These are phyloP conservation scores for Septoria linicola DNA, from an alignment of 2,329 filamentous ascomycete genomes.

Conservation along the genomic window DNA sequence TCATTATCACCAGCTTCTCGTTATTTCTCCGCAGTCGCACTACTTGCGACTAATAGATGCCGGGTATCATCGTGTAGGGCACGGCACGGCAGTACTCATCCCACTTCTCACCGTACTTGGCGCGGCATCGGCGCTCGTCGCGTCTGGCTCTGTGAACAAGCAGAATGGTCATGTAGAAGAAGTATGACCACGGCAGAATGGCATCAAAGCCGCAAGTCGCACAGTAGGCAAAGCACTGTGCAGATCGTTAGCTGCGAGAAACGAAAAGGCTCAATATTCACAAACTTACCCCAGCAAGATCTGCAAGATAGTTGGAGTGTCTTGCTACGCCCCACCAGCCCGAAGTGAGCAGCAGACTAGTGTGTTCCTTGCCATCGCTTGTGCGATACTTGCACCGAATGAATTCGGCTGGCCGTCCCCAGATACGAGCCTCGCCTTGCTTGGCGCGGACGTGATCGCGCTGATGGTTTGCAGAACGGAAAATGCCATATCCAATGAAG, in stretches of 20 bases:
- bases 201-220: conserved; percentile 24
- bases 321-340: conserved; percentile 27
- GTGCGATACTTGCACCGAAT: conserved; percentile 25
- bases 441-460: conserved; percentile 22
- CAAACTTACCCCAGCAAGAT: conserved; percentile 19
- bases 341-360: conserved; percentile 21
- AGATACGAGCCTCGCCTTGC: conserved; percentile 20
- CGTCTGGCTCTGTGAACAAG: conserved; percentile 18
- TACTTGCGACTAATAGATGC: conserved; percentile 11
- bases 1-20: neutral
- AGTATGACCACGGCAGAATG: conserved; percentile 26
- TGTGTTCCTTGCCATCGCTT: conserved; percentile 22
- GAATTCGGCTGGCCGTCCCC: conserved; percentile 25
- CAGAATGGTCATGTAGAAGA: conserved; percentile 25
- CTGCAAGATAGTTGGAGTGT: conserved; percentile 27
- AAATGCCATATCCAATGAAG: conserved; percentile 22
- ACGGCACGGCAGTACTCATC: conserved; percentile 24
- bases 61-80: conserved; percentile 23
- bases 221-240: conserved; percentile 23
- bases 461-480: conserved; percentile 24
- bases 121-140: conserved; percentile 23
- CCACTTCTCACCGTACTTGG: conserved; percentile 26
- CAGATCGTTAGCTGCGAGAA: neutral
- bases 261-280: neutral
- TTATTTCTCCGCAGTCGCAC: neutral